Conservation (phyloP, 2,329 filamentous ascomycete genomes). For the Aureobasidium musti region DNA sequence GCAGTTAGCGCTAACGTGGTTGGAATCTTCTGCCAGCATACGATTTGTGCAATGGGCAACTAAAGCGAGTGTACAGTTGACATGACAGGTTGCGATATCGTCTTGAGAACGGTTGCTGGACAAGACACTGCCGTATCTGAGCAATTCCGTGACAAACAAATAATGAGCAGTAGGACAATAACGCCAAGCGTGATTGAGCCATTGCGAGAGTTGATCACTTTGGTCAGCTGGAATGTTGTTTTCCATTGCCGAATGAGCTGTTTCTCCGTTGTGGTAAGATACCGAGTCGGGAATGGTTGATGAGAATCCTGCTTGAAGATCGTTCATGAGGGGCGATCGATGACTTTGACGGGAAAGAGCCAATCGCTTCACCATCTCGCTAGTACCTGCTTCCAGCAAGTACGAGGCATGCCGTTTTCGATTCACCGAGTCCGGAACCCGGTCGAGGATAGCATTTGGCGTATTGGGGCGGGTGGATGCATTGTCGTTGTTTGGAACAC, state of each 20-base stretch:
- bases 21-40: background rate
- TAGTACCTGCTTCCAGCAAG: background rate
- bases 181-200: background rate
- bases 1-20: too few species aligned
- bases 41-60: background rate
- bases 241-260: background rate
- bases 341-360: background rate
- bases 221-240: background rate
- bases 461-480: background rate
- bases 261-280: background rate
- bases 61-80: background rate
- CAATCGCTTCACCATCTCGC: background rate
- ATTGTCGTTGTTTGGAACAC: background rate
- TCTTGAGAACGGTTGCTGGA: background rate
- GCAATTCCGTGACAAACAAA: background rate
- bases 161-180: slow-evolving; percentile 6
- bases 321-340: background rate
- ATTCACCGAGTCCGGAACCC: background rate
- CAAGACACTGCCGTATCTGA: background rate
- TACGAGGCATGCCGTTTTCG: background rate
- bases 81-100: background rate
- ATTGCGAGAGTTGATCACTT: background rate
- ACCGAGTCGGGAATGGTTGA: background rate
- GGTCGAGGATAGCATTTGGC: background rate
- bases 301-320: background rate